Percentiles rank a stretch among this genome's conserved stretches.
phyloP scores from a whole-genome alignment of 1,284 basidiomycete species.

The Ustilago xerochloae region DNA sequence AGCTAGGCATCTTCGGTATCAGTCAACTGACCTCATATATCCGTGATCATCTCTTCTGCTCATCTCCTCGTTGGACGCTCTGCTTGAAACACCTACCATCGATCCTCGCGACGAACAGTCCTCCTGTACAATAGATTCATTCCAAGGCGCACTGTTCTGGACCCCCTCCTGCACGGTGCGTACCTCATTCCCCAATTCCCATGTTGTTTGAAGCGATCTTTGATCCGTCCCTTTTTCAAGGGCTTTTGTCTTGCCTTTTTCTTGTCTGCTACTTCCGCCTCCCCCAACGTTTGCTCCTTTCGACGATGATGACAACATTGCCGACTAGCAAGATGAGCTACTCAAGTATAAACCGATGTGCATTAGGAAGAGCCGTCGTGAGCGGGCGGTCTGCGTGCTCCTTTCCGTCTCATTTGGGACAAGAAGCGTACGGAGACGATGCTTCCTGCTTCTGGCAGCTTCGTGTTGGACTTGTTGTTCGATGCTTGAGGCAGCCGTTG shows the following conservation, averaged over 20 bases:
- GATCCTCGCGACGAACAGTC: constrained; percentile 35
- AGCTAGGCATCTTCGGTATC: background rate
- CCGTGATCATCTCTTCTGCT: constrained; percentile 4
- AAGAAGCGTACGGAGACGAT: constrained; percentile 36
- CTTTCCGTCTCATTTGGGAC: constrained; percentile 40
- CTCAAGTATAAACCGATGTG: constrained; percentile 60
- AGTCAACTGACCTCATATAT: constrained; percentile 17
- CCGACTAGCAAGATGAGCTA: constrained; percentile 61
- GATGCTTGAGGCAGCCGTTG: constrained; percentile 31
- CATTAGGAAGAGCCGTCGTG: constrained; percentile 69
- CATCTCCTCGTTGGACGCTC: background rate
- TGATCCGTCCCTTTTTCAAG: constrained; percentile 15
- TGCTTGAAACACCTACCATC: constrained; percentile 6
- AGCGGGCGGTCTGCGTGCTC: constrained; percentile 62
- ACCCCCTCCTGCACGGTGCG: constrained; percentile 52
- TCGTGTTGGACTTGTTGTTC: constrained; percentile 17
- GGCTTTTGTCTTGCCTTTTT: constrained; percentile 13
- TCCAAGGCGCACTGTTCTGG: constrained; percentile 54
- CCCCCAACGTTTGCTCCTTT: background rate
- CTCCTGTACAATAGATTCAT: constrained; percentile 47
- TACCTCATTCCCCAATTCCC: constrained; percentile 35
- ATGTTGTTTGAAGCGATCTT: constrained; percentile 26
- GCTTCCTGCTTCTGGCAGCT: constrained; percentile 10
- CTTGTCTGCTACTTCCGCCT: constrained; percentile 1
- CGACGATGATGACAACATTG: constrained; percentile 14